Evolutionary conservation across 2,329 filamentous ascomycete genomes (phyloP).

Genomic region (Esteya vermicola): DNA sequence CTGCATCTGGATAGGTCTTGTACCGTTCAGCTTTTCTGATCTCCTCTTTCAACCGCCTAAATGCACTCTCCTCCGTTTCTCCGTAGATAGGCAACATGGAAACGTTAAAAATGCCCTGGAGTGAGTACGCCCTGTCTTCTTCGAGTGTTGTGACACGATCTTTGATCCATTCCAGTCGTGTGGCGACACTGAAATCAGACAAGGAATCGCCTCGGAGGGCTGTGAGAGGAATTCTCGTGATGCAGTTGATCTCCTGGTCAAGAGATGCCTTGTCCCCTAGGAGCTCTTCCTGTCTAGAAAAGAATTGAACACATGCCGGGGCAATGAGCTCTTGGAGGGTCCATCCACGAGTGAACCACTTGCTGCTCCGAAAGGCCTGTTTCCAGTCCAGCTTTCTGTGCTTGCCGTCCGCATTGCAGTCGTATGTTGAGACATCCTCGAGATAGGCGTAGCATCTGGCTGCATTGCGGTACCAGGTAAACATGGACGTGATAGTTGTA

Average conservation of each 20-base stretch:
- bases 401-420: too few relatives aligned
- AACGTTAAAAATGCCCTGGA: constrained; percentile 5
- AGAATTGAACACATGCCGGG: background rate
- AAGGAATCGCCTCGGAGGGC: background rate
- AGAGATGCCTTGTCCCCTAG: constrained; percentile 1
- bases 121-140: constrained; percentile 6
- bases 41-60: background rate
- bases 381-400: background rate
- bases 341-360: constrained; percentile 1
- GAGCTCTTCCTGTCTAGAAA: background rate
- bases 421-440: background rate
- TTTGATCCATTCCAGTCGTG: constrained; percentile 6
- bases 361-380: background rate
- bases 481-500: constrained; percentile 8
- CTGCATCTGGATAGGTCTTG: too few relatives aligned
- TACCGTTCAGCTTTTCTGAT: background rate
- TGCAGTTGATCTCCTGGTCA: background rate
- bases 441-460: constrained; percentile 6
- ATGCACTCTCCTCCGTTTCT: constrained; percentile 2
- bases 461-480: constrained; percentile 4
- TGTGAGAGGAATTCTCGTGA: background rate
- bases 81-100: constrained; percentile 8
- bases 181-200: background rate
- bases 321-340: constrained; percentile 1
- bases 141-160: constrained; percentile 2